A percentile compares a stretch with the other conserved stretches of the same genome.
Conservation (phyloP, 1,284 basidiomycete species). For the Marasmius sp. region DNA sequence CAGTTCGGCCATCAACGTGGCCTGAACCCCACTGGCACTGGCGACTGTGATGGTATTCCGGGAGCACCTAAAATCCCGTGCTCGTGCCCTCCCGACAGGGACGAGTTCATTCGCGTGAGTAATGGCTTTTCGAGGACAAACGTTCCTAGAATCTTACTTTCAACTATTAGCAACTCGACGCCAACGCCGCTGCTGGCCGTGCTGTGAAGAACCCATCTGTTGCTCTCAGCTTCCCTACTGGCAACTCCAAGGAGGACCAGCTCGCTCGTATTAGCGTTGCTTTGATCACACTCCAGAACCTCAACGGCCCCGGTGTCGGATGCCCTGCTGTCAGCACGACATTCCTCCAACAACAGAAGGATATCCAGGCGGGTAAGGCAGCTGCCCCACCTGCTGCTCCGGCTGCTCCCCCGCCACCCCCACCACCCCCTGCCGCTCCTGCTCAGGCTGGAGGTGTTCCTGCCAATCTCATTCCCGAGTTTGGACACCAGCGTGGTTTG, state of each 20-base stretch:
- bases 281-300: slow-evolving; percentile 52
- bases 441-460: slow-evolving; percentile 12
- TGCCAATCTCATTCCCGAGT: slow-evolving; percentile 17
- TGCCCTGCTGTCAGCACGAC: slow-evolving; percentile 56
- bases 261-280: slow-evolving; percentile 51
- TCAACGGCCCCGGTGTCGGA: slow-evolving; percentile 50
- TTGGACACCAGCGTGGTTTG: slow-evolving; percentile 16
- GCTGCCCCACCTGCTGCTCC: slow-evolving; percentile 15
- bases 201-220: slow-evolving; percentile 61
- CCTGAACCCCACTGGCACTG: slow-evolving; percentile 53
- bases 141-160: neutral
- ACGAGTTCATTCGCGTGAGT: slow-evolving; percentile 47
- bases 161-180: slow-evolving; percentile 42
- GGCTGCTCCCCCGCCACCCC: slow-evolving; percentile 9
- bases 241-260: slow-evolving; percentile 51
- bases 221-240: slow-evolving; percentile 56
- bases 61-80: slow-evolving; percentile 61
- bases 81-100: slow-evolving; percentile 56
- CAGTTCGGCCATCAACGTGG: slow-evolving; percentile 50
- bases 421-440: slow-evolving; percentile 10
- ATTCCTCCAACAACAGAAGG: slow-evolving; percentile 45
- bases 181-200: slow-evolving; percentile 58
- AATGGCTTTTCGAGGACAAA: neutral
- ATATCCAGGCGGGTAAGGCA: slow-evolving; percentile 36
- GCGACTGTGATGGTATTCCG: slow-evolving; percentile 61